Percentiles rank a stretch among this genome's conserved stretches.
Evolutionary conservation across 2,329 filamentous ascomycete genomes (phyloP).

Genomic region (Pyricularia pennisetigena): DNA sequence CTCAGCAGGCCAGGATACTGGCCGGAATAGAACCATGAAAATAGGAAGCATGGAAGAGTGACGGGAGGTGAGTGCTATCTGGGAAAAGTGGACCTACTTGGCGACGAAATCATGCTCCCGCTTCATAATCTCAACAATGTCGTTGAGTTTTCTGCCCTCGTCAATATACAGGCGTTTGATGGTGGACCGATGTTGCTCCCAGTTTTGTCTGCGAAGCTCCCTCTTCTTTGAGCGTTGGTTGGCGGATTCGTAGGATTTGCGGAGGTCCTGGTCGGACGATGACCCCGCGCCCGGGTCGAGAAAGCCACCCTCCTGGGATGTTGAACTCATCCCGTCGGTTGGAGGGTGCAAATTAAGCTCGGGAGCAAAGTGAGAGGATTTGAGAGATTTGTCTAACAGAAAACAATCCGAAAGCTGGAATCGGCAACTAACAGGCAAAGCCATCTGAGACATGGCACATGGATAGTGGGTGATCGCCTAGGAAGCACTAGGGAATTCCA

Average conservation of each 20-base stretch:
- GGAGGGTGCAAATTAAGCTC: neutral
- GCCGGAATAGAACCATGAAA: neutral
- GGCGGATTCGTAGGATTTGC: neutral
- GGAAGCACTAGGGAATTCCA: neutral
- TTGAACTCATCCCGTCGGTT: neutral
- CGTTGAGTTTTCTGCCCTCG: constrained; percentile 1
- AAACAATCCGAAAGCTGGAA: neutral
- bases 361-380: neutral
- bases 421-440: neutral
- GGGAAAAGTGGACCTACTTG: constrained; percentile 1
- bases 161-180: constrained; percentile 5
- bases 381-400: neutral
- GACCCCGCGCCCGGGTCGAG: neutral
- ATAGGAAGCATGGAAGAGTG: neutral
- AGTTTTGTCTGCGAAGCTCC: neutral
- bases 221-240: constrained; percentile 1
- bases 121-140: constrained; percentile 3
- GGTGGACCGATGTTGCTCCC: neutral
- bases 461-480: neutral
- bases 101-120: constrained; percentile 1
- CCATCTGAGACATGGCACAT: neutral
- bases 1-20: neutral
- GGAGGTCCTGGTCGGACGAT: neutral
- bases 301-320: neutral
- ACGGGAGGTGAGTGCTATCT: neutral